A percentile compares a stretch with the other conserved stretches of the same genome.
phyloP scores from a whole-genome alignment of 2,329 filamentous ascomycete genomes.

The Nothomitra cinnamomea region DNA sequence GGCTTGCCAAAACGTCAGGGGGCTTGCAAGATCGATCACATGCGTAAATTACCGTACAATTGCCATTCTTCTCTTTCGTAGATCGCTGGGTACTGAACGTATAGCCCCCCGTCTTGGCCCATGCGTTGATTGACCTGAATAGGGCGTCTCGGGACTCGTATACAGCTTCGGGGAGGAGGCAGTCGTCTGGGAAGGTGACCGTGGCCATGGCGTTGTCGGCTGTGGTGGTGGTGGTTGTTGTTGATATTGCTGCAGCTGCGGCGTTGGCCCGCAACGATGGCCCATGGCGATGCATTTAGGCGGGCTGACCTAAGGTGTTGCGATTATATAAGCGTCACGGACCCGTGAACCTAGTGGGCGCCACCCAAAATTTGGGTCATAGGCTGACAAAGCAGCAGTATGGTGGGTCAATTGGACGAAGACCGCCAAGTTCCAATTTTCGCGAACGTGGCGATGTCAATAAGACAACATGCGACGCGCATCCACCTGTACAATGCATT shows the following conservation, averaged over 20 bases:
- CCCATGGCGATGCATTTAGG: too few species aligned
- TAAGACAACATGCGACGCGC: too few species aligned
- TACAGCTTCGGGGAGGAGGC: background rate
- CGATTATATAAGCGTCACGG: too few species aligned
- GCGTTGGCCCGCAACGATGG: background rate
- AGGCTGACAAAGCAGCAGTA: too few species aligned
- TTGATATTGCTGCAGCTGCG: background rate
- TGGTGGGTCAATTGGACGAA: too few species aligned
- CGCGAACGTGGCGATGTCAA: too few species aligned
- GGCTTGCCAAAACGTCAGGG: background rate
- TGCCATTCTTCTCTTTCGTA: background rate
- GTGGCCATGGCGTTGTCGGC: background rate
- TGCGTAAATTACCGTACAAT: background rate
- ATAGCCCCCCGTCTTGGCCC: background rate
- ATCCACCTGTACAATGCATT: too few species aligned
- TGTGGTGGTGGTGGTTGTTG: background rate
- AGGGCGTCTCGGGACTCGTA: background rate
- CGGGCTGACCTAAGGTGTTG: too few species aligned
- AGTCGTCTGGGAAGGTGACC: background rate
- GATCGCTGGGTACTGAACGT: background rate
- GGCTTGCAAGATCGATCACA: background rate
- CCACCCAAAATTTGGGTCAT: too few species aligned
- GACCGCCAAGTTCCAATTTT: too few species aligned
- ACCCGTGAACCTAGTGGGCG: too few species aligned
- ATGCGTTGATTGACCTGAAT: background rate